phyloP scores from a whole-genome alignment of 306 rosid genomes.

The Quercus agrifolia region DNA sequence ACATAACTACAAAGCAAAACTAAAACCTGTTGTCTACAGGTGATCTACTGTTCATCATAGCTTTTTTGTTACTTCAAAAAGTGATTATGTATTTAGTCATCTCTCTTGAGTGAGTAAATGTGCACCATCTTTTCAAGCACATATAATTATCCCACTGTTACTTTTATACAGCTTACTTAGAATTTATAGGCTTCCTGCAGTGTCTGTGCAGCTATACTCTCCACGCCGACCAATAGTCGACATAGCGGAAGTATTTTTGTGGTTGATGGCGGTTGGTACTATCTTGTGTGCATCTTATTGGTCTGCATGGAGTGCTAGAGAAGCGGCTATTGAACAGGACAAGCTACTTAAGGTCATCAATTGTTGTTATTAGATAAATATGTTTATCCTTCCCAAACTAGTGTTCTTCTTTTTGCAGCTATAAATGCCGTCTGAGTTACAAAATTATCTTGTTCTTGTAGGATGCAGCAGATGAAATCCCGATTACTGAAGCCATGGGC shows the following conservation, averaged over 20 bases:
- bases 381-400: constrained; percentile 5
- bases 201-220: constrained; percentile 90
- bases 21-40: neutral
- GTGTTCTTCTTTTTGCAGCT: constrained; percentile 2
- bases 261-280: constrained; percentile 94
- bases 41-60: neutral
- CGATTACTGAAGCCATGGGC: constrained; percentile 32
- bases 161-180: constrained; percentile 1
- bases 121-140: neutral
- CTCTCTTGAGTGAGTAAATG: neutral
- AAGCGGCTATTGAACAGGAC: constrained; percentile 71
- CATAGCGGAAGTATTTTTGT: constrained; percentile 88
- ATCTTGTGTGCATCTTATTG: constrained; percentile 91
- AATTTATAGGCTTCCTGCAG: constrained; percentile 39
- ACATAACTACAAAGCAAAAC: constrained; percentile 8
- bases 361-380: neutral
- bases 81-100: neutral
- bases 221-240: constrained; percentile 80
- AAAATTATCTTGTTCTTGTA: constrained; percentile 26
- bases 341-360: constrained; percentile 64
- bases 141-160: neutral
- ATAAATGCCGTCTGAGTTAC: constrained; percentile 7
- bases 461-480: constrained; percentile 70
- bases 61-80: constrained; percentile 3
- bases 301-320: constrained; percentile 90